These are phyloP conservation scores for Porcisia hertigi DNA, from an alignment of 208 protist species.

Conservation along the genomic window DNA sequence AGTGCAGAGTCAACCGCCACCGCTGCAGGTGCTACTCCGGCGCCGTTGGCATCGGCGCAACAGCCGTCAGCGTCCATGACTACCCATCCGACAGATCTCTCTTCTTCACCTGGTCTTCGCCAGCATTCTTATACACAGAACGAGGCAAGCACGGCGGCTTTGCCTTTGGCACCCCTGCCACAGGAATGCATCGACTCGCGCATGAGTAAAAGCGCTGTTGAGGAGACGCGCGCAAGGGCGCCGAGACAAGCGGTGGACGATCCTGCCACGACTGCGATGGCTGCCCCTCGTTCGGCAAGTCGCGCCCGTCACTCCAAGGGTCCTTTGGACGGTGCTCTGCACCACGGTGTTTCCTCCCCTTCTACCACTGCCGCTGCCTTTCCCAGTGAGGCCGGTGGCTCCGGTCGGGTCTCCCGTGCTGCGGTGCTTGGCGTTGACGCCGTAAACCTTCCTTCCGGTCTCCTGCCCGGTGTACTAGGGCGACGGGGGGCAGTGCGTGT, in stretches of 20 bases:
- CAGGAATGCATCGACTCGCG: not conserved
- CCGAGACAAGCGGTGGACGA: not conserved
- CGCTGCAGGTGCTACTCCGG: not conserved
- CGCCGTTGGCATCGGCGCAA: not conserved
- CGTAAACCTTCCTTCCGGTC: constrained; percentile 41
- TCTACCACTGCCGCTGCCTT: not conserved
- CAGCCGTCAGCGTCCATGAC: not conserved
- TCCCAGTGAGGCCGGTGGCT: not conserved
- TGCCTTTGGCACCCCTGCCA: not conserved
- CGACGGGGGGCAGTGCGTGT: constrained; percentile 51
- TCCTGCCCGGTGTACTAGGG: constrained; percentile 39
- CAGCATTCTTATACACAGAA: not conserved
- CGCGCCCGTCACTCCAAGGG: not conserved
- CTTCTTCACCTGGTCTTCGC: not conserved
- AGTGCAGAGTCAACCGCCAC: not conserved
- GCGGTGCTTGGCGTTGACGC: constrained; percentile 50
- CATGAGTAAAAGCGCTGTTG: not conserved
- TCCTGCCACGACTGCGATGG: not conserved
- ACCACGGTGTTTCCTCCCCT: not conserved
- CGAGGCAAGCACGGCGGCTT: constrained; percentile 3
- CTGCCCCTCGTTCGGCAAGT: not conserved
- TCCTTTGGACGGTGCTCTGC: not conserved
- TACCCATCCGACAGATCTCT: not conserved
- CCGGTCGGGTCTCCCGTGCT: not conserved
- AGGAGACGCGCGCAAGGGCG: not conserved